Evolutionary conservation across 306 rosid species (phyloP).

Genomic region (Calophaca sinica): DNA sequence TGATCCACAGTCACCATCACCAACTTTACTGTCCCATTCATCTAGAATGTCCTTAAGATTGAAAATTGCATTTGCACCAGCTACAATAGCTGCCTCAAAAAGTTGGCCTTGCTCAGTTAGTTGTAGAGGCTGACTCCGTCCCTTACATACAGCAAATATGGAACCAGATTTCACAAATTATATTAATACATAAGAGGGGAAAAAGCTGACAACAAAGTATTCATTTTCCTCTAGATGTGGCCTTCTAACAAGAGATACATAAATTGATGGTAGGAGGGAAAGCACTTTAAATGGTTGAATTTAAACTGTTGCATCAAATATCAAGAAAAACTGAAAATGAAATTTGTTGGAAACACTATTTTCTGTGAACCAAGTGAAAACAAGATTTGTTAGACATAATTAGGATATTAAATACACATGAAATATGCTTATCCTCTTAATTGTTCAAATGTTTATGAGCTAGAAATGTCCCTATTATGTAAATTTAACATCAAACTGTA

Average conservation of each 20-base stretch:
- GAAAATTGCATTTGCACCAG: constrained; percentile 79
- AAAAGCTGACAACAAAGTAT: background rate
- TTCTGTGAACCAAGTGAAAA: constrained; percentile 27
- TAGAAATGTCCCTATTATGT: too few relatives aligned
- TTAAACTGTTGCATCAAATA: constrained; percentile 23
- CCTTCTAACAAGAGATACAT: constrained; percentile 15
- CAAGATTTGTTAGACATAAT: constrained; percentile 22
- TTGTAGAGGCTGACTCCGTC: constrained; percentile 68
- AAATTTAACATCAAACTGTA: too few relatives aligned
- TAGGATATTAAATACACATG: background rate
- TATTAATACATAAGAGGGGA: background rate
- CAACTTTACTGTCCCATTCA: constrained; percentile 94
- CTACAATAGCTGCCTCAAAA: constrained; percentile 82
- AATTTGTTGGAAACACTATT: constrained; percentile 9
- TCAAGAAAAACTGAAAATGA: constrained; percentile 11
- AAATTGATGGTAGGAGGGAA: constrained; percentile 18
- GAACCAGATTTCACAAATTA: constrained; percentile 38
- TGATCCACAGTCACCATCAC: constrained; percentile 97
- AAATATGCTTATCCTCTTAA: background rate
- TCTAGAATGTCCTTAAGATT: constrained; percentile 68
- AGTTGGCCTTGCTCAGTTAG: constrained; percentile 72
- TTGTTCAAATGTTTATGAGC: background rate
- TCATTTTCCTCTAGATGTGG: constrained; percentile 14
- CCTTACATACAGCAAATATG: constrained; percentile 54
- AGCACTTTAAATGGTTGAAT: constrained; percentile 23